These are phyloP conservation scores for Rheum nobile DNA, from an alignment of 148 eudicot genomes.

Conservation along the genomic window DNA sequence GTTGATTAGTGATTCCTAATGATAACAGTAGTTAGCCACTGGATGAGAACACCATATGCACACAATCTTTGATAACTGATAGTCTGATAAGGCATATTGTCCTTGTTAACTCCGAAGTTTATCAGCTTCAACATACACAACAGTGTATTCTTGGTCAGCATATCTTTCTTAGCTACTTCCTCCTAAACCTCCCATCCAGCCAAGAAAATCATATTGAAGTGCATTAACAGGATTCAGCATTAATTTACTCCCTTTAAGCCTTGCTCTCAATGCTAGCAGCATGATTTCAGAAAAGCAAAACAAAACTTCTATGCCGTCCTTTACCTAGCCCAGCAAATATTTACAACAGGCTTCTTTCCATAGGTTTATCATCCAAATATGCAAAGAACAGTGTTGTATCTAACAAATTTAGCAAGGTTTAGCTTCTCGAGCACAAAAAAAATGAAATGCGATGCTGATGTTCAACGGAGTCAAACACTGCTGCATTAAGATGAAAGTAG, in stretches of 20 bases:
- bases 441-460: neutral
- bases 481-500: neutral
- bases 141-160: neutral
- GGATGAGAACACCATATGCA: neutral
- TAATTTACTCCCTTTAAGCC: neutral
- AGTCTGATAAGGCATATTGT: too few relatives aligned
- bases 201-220: neutral
- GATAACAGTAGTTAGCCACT: neutral
- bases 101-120: neutral
- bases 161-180: neutral
- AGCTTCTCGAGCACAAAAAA: neutral
- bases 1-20: neutral
- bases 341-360: neutral
- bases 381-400: neutral
- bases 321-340: neutral
- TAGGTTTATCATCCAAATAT: neutral
- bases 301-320: neutral
- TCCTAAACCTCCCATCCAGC: neutral
- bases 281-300: neutral
- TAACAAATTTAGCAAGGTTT: neutral
- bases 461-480: neutral
- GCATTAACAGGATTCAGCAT: neutral
- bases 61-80: neutral
- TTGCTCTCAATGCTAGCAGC: neutral
- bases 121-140: neutral